Percentiles rank a stretch among this genome's conserved stretches.
Evolutionary conservation across 2,329 filamentous ascomycete genomes (phyloP).

Genomic region (Cadophora gregata): DNA sequence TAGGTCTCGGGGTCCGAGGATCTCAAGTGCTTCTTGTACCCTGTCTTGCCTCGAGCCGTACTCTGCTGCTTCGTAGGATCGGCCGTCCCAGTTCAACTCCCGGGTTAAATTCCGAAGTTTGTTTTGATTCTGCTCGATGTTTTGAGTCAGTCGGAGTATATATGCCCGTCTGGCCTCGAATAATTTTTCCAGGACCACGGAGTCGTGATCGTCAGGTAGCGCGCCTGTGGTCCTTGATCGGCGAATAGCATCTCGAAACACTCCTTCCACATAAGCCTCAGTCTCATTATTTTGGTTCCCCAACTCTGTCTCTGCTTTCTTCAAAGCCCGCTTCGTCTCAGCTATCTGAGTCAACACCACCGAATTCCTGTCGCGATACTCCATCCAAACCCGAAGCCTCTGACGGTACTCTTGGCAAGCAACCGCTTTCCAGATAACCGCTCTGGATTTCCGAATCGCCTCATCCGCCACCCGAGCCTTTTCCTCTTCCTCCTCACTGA

Average conservation of each 20-base stretch:
- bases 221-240: slow-evolving; percentile 21
- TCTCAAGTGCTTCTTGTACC: slow-evolving; percentile 32
- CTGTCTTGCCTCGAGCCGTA: slow-evolving; percentile 11
- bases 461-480: slow-evolving; percentile 9
- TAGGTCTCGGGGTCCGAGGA: slow-evolving; percentile 34
- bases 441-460: slow-evolving; percentile 12
- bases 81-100: slow-evolving; percentile 23
- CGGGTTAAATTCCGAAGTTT: slow-evolving; percentile 18
- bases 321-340: slow-evolving; percentile 2
- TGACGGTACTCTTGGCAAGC: slow-evolving; percentile 24
- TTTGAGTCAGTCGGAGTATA: slow-evolving; percentile 7
- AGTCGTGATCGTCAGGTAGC: slow-evolving; percentile 21
- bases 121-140: slow-evolving; percentile 15
- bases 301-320: slow-evolving; percentile 26
- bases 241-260: slow-evolving; percentile 29
- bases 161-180: slow-evolving; percentile 26
- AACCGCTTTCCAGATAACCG: slow-evolving; percentile 24
- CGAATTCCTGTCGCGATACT: slow-evolving; percentile 21
- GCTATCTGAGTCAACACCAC: slow-evolving; percentile 3
- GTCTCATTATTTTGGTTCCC: slow-evolving; percentile 20
- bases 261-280: slow-evolving; percentile 22
- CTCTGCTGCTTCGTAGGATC: slow-evolving; percentile 33
- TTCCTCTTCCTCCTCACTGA: slow-evolving; percentile 15
- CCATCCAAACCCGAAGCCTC: slow-evolving; percentile 25
- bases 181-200: slow-evolving; percentile 24